Conservation (phyloP, 768 basidiomycete species). For the Mycena leptocephala region DNA sequence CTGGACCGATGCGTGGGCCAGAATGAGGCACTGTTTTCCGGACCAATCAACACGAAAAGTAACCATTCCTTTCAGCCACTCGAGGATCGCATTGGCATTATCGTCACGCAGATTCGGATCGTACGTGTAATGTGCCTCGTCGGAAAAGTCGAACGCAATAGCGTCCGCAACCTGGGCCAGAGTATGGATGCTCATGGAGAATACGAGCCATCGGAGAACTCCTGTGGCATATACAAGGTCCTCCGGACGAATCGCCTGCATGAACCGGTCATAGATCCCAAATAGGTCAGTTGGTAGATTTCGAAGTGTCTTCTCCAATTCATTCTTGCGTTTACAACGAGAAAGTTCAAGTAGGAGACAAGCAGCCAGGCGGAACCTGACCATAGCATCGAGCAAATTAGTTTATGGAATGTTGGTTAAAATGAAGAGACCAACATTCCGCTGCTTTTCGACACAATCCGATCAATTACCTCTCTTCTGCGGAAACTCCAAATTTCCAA, state of each 20-base stretch:
- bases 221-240: neutral
- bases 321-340: constrained; percentile 4
- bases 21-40: neutral
- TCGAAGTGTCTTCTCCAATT: constrained; percentile 9
- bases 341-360: constrained; percentile 20
- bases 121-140: neutral
- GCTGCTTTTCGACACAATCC: neutral
- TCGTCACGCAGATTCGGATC: neutral
- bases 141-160: constrained; percentile 14
- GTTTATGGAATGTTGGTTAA: too few species aligned
- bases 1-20: constrained; percentile 17
- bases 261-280: constrained; percentile 23
- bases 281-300: constrained; percentile 19
- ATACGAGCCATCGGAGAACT: constrained; percentile 1
- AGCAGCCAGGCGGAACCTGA: constrained; percentile 11
- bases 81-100: neutral
- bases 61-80: constrained; percentile 12
- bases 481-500: constrained; percentile 1
- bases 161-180: neutral
- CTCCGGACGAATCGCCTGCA: neutral
- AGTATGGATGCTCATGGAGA: neutral
- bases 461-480: neutral
- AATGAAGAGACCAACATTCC: constrained; percentile 19
- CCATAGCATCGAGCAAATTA: neutral
- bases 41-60: neutral